phyloP scores from a whole-genome alignment of 139 green algal genomes.

The Yamagishiella unicocca region DNA sequence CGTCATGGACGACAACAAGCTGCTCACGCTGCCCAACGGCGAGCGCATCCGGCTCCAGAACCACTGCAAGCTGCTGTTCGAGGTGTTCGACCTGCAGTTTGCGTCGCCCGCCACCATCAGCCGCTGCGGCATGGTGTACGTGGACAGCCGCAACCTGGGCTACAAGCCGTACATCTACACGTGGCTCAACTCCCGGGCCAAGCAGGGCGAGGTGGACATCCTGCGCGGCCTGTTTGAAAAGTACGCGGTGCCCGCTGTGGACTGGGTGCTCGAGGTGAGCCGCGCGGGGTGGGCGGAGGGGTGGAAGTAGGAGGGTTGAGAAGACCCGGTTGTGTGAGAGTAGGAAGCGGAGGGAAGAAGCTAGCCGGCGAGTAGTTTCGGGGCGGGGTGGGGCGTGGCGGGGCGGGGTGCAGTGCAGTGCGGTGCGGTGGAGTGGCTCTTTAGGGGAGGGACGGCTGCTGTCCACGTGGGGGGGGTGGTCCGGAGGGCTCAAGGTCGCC shows the following conservation, averaged over 20 bases:
- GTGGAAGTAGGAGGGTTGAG: too few relatives aligned
- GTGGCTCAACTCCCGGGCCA: constrained; percentile 74
- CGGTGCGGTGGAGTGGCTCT: too few relatives aligned
- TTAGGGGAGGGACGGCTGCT: too few relatives aligned
- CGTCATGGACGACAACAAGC: constrained; percentile 93
- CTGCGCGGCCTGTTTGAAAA: constrained; percentile 84
- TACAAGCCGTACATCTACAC: constrained; percentile 83
- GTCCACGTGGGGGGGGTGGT: too few relatives aligned
- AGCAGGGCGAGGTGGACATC: constrained; percentile 62
- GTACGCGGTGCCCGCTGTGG: constrained; percentile 76
- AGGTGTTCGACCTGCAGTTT: constrained; percentile 74
- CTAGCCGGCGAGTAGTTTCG: background rate
- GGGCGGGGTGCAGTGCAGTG: background rate
- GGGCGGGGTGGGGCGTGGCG: background rate
- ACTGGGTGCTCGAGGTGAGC: constrained; percentile 77
- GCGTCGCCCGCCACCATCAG: constrained; percentile 82
- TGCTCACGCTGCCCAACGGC: constrained; percentile 89
- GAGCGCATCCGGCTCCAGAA: constrained; percentile 87
- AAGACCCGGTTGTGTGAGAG: too few relatives aligned
- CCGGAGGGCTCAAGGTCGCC: too few relatives aligned
- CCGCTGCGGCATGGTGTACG: constrained; percentile 92
- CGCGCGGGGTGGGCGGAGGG: background rate
- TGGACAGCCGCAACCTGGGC: constrained; percentile 90
- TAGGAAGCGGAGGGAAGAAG: background rate
- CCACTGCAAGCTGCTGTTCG: constrained; percentile 88